Conservation (phyloP, 768 basidiomycete genomes). For the Saitozyma podzolica region DNA sequence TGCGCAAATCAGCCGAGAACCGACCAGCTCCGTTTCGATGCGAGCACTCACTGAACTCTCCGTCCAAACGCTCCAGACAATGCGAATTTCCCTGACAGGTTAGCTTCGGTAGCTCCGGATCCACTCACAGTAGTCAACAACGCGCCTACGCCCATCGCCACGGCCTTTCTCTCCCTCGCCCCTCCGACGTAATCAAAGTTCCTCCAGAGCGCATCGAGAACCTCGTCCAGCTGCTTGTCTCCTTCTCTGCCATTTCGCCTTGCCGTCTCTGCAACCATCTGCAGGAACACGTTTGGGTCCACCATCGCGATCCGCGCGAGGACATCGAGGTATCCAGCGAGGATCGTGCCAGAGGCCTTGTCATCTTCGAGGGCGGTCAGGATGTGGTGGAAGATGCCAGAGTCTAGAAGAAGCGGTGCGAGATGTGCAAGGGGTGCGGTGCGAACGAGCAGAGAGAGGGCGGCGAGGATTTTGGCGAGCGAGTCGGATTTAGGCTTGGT, state of each 20-base stretch:
- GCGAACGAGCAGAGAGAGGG: constrained; percentile 39
- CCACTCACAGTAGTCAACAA: constrained; percentile 42
- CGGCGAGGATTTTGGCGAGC: constrained; percentile 28
- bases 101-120: background rate
- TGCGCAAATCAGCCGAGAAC: constrained; percentile 10
- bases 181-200: constrained; percentile 51
- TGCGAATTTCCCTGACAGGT: constrained; percentile 40
- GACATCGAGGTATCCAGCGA: constrained; percentile 46
- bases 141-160: constrained; percentile 49
- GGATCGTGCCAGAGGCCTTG: constrained; percentile 46
- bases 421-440: constrained; percentile 24
- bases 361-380: constrained; percentile 48
- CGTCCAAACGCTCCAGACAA: constrained; percentile 45
- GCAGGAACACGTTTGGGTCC: constrained; percentile 38
- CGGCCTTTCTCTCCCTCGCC: constrained; percentile 43
- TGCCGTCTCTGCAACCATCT: constrained; percentile 40
- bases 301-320: constrained; percentile 44
- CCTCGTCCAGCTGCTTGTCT: constrained; percentile 41
- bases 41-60: constrained; percentile 47
- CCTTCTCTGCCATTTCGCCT: constrained; percentile 24
- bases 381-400: constrained; percentile 43
- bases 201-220: constrained; percentile 49
- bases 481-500: constrained; percentile 34
- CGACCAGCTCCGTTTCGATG: background rate
- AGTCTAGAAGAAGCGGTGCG: constrained; percentile 36